These are phyloP conservation scores for Penicillium maclennaniae DNA, from an alignment of 495 filamentous ascomycete species.

Conservation along the genomic window DNA sequence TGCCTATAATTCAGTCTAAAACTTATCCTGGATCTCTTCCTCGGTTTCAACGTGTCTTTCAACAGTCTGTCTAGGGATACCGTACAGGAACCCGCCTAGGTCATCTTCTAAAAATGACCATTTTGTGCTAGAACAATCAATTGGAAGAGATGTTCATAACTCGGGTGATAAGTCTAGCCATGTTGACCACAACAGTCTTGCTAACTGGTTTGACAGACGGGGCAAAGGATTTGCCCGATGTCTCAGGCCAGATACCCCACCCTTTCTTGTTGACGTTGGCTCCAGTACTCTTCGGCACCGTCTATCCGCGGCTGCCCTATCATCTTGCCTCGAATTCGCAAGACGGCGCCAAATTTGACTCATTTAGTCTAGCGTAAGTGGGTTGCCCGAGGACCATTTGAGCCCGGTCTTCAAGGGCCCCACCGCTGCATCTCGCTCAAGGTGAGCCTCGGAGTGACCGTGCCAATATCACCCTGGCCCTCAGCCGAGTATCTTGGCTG, in stretches of 20 bases:
- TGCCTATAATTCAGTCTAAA: no score
- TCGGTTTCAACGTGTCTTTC: no score
- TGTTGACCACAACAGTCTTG: no score
- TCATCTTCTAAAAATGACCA: no score
- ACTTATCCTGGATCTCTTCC: no score
- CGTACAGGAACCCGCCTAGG: no score
- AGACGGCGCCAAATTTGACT: neutral
- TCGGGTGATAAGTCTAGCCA: no score
- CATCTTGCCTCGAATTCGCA: neutral
- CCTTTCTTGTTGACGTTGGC: neutral
- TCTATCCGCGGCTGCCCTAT: neutral
- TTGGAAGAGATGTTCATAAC: no score
- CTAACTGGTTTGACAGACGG: no score
- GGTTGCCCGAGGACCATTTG: neutral
- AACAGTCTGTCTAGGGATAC: no score
- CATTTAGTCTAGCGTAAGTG: neutral
- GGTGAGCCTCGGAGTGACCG: constrained; percentile 8
- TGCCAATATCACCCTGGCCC: neutral
- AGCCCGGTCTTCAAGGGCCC: neutral
- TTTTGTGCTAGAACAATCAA: no score
- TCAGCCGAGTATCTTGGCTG: constrained; percentile 10
- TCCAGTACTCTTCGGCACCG: no score
- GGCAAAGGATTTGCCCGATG: neutral
- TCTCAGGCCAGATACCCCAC: neutral
- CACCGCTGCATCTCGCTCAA: neutral